Percentiles rank a stretch among this genome's conserved stretches.
phyloP scores from a whole-genome alignment of 2,329 filamentous ascomycete genomes.

The Diplodia seriata region DNA sequence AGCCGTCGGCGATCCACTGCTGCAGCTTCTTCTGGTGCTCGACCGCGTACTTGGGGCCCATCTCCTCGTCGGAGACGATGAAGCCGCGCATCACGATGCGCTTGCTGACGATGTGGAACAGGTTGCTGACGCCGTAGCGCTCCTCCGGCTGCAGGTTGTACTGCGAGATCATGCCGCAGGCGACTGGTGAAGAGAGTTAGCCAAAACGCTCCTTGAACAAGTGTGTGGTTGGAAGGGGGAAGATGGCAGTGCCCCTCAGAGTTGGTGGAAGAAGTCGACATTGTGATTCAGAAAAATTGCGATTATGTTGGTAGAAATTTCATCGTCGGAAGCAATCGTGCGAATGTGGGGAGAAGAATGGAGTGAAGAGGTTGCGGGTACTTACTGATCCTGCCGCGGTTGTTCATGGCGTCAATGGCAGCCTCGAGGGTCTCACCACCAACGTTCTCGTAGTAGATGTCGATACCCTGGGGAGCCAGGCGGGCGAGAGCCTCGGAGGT shows the following conservation, averaged over 20 bases:
- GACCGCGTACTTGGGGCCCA: slow-evolving; percentile 69
- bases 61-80: slow-evolving; percentile 70
- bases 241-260: background rate
- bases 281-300: slow-evolving; percentile 1
- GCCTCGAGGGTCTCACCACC: slow-evolving; percentile 77
- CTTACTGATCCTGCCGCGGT: slow-evolving; percentile 68
- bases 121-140: slow-evolving; percentile 70
- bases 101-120: slow-evolving; percentile 71
- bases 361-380: slow-evolving; percentile 41
- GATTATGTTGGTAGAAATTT: slow-evolving; percentile 13
- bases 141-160: slow-evolving; percentile 71
- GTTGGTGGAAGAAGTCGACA: slow-evolving; percentile 20
- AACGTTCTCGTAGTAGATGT: slow-evolving; percentile 85
- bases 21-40: slow-evolving; percentile 79
- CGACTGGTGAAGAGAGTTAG: slow-evolving; percentile 44
- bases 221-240: background rate
- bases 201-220: background rate
- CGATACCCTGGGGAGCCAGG: slow-evolving; percentile 77
- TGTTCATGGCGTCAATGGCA: slow-evolving; percentile 68
- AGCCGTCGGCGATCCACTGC: slow-evolving; percentile 78
- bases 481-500: slow-evolving; percentile 70
- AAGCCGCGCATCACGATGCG: slow-evolving; percentile 77
- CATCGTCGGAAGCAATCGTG: background rate
- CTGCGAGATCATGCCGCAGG: slow-evolving; percentile 72
- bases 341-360: background rate